A percentile compares a stretch with the other conserved stretches of the same genome.
phyloP scores from a whole-genome alignment of 768 basidiomycete genomes.

The Suillus hirtellus region DNA sequence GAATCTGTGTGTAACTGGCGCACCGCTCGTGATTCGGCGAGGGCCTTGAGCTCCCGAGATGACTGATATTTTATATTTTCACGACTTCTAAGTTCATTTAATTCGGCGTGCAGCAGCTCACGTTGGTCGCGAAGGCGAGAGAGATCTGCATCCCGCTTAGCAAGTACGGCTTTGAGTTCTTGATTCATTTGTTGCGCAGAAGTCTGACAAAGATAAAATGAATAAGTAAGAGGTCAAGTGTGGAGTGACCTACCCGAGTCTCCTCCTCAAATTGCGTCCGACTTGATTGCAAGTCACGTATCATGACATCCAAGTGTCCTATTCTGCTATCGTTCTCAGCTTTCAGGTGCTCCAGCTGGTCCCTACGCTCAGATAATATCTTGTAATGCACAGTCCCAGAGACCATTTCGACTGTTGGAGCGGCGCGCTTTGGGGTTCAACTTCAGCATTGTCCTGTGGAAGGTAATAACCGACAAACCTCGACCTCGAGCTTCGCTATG shows the following conservation, averaged over 20 bases:
- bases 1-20: slow-evolving; percentile 14
- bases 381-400: slow-evolving; percentile 54
- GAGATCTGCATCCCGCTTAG: slow-evolving; percentile 67
- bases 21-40: slow-evolving; percentile 64
- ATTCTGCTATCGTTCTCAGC: slow-evolving; percentile 42
- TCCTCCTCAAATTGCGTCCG: slow-evolving; percentile 51
- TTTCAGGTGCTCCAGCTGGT: slow-evolving; percentile 44
- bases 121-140: slow-evolving; percentile 69
- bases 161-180: slow-evolving; percentile 60
- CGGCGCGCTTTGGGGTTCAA: neutral
- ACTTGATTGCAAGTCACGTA: slow-evolving; percentile 38
- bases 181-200: slow-evolving; percentile 52
- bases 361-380: slow-evolving; percentile 53
- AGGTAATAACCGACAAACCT: slow-evolving; percentile 37
- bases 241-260: slow-evolving; percentile 39
- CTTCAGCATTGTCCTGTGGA: slow-evolving; percentile 34
- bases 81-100: slow-evolving; percentile 66
- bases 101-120: slow-evolving; percentile 64
- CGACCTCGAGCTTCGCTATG: slow-evolving; percentile 43
- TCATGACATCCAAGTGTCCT: slow-evolving; percentile 43
- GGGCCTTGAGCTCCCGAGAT: slow-evolving; percentile 60
- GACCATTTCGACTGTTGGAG: slow-evolving; percentile 46
- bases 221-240: slow-evolving; percentile 16
- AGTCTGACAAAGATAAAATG: slow-evolving; percentile 28
- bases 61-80: slow-evolving; percentile 60